phyloP scores from a whole-genome alignment of 139 green algal species.

The Dunaliella primolecta region DNA sequence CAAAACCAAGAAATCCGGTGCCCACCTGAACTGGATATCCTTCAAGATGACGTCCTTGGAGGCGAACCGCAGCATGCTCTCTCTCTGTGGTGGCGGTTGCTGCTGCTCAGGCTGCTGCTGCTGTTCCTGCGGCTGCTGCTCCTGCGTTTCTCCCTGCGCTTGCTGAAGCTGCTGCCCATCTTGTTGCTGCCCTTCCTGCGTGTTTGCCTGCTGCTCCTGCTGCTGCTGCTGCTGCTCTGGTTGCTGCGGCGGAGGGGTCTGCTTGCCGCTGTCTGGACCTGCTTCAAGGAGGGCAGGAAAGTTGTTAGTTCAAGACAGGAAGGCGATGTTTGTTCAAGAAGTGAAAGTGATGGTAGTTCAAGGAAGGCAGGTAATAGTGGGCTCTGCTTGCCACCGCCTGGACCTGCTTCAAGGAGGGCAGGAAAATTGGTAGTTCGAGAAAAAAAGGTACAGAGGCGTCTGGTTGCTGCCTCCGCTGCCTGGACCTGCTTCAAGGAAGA shows the following conservation, averaged over 20 bases:
- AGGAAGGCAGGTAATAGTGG: too few relatives aligned
- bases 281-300: too few relatives aligned
- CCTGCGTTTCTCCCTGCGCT: background rate
- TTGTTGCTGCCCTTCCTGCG: background rate
- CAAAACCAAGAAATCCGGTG: too few relatives aligned
- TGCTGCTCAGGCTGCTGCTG: background rate
- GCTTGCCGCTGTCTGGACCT: background rate
- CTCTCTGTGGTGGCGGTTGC: background rate
- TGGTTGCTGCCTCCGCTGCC: too few relatives aligned
- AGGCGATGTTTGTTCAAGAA: too few relatives aligned
- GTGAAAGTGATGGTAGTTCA: too few relatives aligned
- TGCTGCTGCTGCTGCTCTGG: background rate
- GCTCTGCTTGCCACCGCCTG: too few relatives aligned
- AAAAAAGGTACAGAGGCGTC: too few relatives aligned
- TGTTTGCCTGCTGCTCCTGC: background rate
- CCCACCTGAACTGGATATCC: conserved; percentile 75
- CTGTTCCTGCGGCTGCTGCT: background rate
- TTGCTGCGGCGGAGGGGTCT: background rate
- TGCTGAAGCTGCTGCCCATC: background rate
- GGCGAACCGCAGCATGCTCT: conserved; percentile 13
- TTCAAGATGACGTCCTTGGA: conserved; percentile 29
- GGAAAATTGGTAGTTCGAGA: too few relatives aligned
- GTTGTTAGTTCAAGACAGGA: too few relatives aligned
- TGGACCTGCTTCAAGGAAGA: too few relatives aligned
- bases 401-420: too few relatives aligned